phyloP scores from a whole-genome alignment of 2,329 filamentous ascomycete species.

The Pseudogymnoascus sp. region DNA sequence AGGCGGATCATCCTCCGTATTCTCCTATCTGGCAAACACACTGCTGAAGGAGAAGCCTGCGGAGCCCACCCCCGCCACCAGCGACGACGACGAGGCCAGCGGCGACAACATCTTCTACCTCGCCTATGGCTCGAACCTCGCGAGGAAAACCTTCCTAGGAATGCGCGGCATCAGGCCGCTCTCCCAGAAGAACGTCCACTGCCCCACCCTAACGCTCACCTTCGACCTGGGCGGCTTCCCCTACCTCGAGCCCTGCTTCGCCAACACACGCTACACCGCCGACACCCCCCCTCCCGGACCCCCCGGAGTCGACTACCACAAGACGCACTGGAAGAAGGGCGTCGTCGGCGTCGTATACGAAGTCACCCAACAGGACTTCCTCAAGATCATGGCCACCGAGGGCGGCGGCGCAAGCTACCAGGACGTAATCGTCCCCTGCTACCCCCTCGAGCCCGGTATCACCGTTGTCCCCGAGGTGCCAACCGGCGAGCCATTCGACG shows the following conservation, averaged over 20 bases:
- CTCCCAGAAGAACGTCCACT: conserved; percentile 72
- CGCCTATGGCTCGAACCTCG: conserved; percentile 89
- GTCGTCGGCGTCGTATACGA: conserved; percentile 94
- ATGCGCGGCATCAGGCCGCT: conserved; percentile 72
- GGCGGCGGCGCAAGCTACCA: conserved; percentile 80
- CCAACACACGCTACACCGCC: conserved; percentile 61
- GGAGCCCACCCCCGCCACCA: conserved; percentile 14
- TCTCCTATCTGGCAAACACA: background rate
- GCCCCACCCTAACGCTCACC: conserved; percentile 68
- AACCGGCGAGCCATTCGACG: conserved; percentile 61
- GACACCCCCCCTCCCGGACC: conserved; percentile 24
- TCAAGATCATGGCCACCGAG: conserved; percentile 82
- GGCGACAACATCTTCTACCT: conserved; percentile 62
- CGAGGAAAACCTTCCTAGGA: conserved; percentile 70
- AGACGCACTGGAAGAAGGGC: conserved; percentile 67
- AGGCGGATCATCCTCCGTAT: background rate
- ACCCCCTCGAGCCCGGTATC: conserved; percentile 53
- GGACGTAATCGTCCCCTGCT: conserved; percentile 74
- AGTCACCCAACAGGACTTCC: conserved; percentile 75
- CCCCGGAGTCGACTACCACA: conserved; percentile 36
- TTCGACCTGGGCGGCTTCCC: conserved; percentile 84
- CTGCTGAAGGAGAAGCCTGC: background rate
- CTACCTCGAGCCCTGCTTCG: conserved; percentile 87
- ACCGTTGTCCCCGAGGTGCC: conserved; percentile 58
- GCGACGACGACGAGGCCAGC: conserved; percentile 9